Conservation (phyloP, 164 flowering plant genomes). For the Stephania yunnanensis region DNA sequence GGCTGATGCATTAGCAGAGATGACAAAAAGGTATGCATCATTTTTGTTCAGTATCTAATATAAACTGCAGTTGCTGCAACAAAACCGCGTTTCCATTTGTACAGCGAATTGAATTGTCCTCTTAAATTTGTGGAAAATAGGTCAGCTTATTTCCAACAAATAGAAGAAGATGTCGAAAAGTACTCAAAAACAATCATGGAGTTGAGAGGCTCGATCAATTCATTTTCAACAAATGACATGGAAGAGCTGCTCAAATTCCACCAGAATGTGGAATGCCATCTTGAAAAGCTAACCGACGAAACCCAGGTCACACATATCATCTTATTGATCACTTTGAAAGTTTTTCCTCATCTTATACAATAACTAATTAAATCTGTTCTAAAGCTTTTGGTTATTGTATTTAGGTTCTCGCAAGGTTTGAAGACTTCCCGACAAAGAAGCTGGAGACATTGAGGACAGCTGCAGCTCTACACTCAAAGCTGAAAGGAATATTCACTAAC, state of each 20-base stretch:
- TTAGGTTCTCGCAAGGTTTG: slow-evolving; percentile 76
- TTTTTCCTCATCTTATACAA: not conserved
- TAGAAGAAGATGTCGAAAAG: slow-evolving; percentile 69
- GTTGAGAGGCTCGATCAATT: slow-evolving; percentile 39
- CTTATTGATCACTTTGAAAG: not conserved
- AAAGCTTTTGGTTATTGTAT: not conserved
- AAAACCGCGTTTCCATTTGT: no score
- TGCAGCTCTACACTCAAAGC: slow-evolving; percentile 51
- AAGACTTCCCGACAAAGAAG: slow-evolving; percentile 73
- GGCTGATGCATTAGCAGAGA: slow-evolving; percentile 94
- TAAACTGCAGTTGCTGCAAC: not conserved
- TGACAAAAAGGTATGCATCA: slow-evolving; percentile 59
- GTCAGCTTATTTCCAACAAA: slow-evolving; percentile 76
- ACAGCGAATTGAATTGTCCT: not conserved
- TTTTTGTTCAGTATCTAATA: not conserved
- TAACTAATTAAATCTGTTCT: not conserved
- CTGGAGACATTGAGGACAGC: slow-evolving; percentile 71
- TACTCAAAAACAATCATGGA: slow-evolving; percentile 51
- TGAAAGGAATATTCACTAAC: slow-evolving; percentile 38
- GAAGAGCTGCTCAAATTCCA: slow-evolving; percentile 57
- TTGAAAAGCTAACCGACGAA: slow-evolving; percentile 74
- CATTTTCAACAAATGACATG: slow-evolving; percentile 74
- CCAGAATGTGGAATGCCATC: slow-evolving; percentile 56
- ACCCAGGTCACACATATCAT: slow-evolving; percentile 44
- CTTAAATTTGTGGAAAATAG: slow-evolving; percentile 23